phyloP scores from a whole-genome alignment of 805 yeast species.

The Myxozyma monticola region DNA sequence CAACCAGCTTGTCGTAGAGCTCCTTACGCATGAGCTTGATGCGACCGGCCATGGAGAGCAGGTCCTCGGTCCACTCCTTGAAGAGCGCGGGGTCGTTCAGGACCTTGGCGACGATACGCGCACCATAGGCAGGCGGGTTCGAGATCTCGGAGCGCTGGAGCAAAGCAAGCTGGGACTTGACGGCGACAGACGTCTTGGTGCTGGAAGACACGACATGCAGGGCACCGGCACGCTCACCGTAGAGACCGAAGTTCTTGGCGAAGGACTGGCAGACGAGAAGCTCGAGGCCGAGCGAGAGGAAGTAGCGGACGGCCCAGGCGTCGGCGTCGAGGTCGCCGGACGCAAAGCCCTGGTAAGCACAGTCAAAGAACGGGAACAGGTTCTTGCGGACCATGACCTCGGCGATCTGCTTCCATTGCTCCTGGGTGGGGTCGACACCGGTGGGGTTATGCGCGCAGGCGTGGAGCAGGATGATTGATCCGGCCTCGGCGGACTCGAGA shows the following conservation, averaged over 20 bases:
- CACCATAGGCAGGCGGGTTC: slow-evolving; percentile 94
- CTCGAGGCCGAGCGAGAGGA: slow-evolving; percentile 54
- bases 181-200: slow-evolving; percentile 51
- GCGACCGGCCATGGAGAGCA: slow-evolving; percentile 82
- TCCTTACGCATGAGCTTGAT: slow-evolving; percentile 75
- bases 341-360: slow-evolving; percentile 97
- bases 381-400: slow-evolving; percentile 54
- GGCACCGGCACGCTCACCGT: slow-evolving; percentile 97
- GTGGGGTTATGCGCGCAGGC: slow-evolving; percentile 99
- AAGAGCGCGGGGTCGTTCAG: slow-evolving; percentile 66
- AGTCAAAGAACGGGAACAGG: slow-evolving; percentile 78
- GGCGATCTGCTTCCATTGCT: slow-evolving; percentile 75
- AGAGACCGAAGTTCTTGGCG: slow-evolving; percentile 95
- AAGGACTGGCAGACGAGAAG: slow-evolving; percentile 87
- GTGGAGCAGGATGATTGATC: slow-evolving; percentile 81
- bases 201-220: slow-evolving; percentile 64
- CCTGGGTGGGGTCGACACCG: slow-evolving; percentile 86
- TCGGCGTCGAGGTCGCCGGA: slow-evolving; percentile 81
- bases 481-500: slow-evolving; percentile 65
- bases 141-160: slow-evolving; percentile 83
- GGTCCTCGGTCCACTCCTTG: slow-evolving; percentile 79
- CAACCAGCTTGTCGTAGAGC: slow-evolving; percentile 60
- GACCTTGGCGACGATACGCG: slow-evolving; percentile 79
- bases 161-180: slow-evolving; percentile 72
- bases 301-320: slow-evolving; percentile 73